phyloP scores from a whole-genome alignment of 345 rosid species.

The Gossypium mustelinum region DNA sequence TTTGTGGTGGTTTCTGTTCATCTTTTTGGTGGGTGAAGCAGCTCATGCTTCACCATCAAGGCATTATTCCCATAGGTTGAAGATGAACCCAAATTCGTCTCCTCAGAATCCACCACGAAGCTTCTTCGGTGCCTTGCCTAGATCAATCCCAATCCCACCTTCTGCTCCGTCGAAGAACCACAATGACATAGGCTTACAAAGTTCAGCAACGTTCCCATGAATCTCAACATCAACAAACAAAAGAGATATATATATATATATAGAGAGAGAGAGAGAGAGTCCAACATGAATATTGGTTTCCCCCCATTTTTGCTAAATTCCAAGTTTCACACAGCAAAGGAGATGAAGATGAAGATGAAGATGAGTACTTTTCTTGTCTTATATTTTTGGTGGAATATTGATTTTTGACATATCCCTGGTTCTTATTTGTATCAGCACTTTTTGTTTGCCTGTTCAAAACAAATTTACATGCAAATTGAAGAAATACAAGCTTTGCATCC shows the following conservation, averaged over 20 bases:
- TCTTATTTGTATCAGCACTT: background rate
- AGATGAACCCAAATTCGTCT: constrained; percentile 1
- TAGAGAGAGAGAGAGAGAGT: too few species aligned
- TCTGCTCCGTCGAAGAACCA: constrained; percentile 20
- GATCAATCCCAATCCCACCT: constrained; percentile 13
- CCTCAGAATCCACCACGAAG: constrained; percentile 1
- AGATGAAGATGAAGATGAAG: background rate
- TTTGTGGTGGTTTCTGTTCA: background rate
- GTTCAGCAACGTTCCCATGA: constrained; percentile 8
- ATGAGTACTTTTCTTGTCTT: background rate
- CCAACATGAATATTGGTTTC: background rate
- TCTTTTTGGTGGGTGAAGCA: constrained; percentile 15
- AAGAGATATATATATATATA: too few species aligned
- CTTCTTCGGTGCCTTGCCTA: constrained; percentile 13
- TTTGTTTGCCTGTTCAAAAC: background rate
- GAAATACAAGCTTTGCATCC: background rate
- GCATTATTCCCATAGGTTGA: constrained; percentile 24
- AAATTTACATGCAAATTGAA: background rate
- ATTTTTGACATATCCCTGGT: background rate
- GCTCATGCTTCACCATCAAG: constrained; percentile 17
- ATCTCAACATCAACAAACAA: background rate
- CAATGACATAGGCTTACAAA: constrained; percentile 14
- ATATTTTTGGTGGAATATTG: background rate
- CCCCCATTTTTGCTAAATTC: background rate
- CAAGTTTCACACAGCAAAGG: background rate